Conservation (phyloP, 352 stramenopile genomes). For the Pythium scleroteichum region DNA sequence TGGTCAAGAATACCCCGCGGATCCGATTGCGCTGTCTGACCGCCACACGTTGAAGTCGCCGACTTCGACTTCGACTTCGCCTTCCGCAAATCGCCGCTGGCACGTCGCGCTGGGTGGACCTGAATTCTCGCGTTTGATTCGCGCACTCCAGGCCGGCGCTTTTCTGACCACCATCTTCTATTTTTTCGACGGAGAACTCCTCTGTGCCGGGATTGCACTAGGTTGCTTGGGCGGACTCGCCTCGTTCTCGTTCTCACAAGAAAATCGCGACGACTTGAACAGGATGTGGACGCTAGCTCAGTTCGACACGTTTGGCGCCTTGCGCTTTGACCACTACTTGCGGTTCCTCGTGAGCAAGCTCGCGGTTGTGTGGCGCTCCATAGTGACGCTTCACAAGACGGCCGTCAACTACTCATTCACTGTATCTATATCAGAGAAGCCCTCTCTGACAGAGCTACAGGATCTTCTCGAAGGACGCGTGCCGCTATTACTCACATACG, state of each 20-base stretch:
- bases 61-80: slow-evolving; percentile 32
- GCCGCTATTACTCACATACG: slow-evolving; percentile 21
- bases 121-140: background rate
- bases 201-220: background rate
- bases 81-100: background rate
- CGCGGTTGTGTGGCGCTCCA: slow-evolving; percentile 20
- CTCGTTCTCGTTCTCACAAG: background rate
- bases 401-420: slow-evolving; percentile 59
- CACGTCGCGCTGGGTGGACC: background rate
- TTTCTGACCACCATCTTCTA: slow-evolving; percentile 17
- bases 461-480: slow-evolving; percentile 26
- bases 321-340: slow-evolving; percentile 21
- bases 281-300: slow-evolving; percentile 21
- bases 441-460: slow-evolving; percentile 18
- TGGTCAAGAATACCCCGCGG: slow-evolving; percentile 3
- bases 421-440: slow-evolving; percentile 52
- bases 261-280: slow-evolving; percentile 1
- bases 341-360: slow-evolving; percentile 25
- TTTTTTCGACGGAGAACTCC: slow-evolving; percentile 1
- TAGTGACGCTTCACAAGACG: slow-evolving; percentile 42
- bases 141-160: slow-evolving; percentile 3
- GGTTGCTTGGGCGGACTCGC: background rate
- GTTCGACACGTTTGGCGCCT: slow-evolving; percentile 20
- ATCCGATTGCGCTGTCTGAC: slow-evolving; percentile 11
- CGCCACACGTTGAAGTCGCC: slow-evolving; percentile 10